A percentile compares a stretch with the other conserved stretches of the same genome.
phyloP scores from a whole-genome alignment of 345 rosid genomes.

The Punica granatum region DNA sequence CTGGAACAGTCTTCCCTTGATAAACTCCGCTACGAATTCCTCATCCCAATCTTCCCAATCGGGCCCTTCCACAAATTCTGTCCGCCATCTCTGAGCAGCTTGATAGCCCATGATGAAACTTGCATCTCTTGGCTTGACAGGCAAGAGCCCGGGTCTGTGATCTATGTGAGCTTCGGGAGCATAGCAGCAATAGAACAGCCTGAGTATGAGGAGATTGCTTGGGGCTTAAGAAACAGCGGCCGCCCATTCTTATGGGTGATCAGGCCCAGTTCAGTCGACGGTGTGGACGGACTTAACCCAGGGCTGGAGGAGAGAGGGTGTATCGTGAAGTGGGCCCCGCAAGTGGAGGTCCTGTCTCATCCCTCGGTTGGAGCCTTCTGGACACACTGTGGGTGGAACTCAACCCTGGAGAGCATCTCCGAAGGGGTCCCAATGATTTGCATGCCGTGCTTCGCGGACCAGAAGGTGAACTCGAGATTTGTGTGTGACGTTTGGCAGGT shows the following conservation, averaged over 20 bases:
- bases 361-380: slow-evolving; percentile 30
- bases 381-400: slow-evolving; percentile 42
- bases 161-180: slow-evolving; percentile 64
- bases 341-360: slow-evolving; percentile 28
- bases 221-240: slow-evolving; percentile 39
- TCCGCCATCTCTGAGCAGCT: slow-evolving; percentile 21
- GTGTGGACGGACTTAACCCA: slow-evolving; percentile 25
- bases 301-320: slow-evolving; percentile 21
- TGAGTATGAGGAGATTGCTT: slow-evolving; percentile 44
- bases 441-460: slow-evolving; percentile 30
- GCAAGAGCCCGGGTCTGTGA: slow-evolving; percentile 33
- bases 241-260: slow-evolving; percentile 65
- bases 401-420: slow-evolving; percentile 26
- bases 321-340: slow-evolving; percentile 36
- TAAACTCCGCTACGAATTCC: slow-evolving; percentile 13
- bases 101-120: slow-evolving; percentile 19
- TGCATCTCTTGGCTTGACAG: slow-evolving; percentile 49
- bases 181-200: slow-evolving; percentile 25
- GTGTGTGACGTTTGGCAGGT: slow-evolving; percentile 21
- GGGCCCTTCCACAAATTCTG: slow-evolving; percentile 45
- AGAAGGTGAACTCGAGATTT: slow-evolving; percentile 20
- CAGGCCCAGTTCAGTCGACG: slow-evolving; percentile 29
- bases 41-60: slow-evolving; percentile 29
- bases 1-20: slow-evolving; percentile 32
- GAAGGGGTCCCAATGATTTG: slow-evolving; percentile 41